Percentiles rank a stretch among this genome's conserved stretches.
These are phyloP conservation scores for Odonthalia washingtoniensis DNA, from an alignment of 31 red algal genomes.

Conservation along the genomic window DNA sequence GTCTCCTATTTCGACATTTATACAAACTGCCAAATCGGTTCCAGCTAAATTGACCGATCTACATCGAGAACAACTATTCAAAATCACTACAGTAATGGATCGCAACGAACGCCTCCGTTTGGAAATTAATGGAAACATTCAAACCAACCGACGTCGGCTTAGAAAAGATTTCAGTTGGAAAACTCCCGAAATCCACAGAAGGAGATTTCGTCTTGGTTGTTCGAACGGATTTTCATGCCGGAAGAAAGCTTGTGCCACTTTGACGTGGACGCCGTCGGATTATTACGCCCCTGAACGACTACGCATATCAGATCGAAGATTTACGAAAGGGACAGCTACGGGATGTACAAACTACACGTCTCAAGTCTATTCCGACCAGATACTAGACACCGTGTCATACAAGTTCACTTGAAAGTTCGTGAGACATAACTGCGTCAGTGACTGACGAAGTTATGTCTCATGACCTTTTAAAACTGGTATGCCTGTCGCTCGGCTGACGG, in stretches of 20 bases:
- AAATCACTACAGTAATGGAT: background rate
- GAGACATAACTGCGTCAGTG: no score
- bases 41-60: background rate
- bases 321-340: background rate
- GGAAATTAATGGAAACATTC: background rate
- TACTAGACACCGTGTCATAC: background rate
- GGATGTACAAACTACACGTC: background rate
- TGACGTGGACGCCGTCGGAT: background rate
- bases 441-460: background rate
- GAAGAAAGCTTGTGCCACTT: background rate
- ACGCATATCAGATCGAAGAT: background rate
- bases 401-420: no score
- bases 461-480: constrained; percentile 4
- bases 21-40: background rate
- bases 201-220: background rate
- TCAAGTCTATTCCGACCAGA: background rate
- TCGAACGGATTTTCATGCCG: background rate
- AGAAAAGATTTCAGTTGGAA: background rate
- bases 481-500: background rate
- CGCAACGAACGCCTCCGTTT: background rate
- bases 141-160: background rate
- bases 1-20: background rate
- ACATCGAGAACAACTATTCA: background rate
- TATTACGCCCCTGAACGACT: background rate
- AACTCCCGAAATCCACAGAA: background rate